phyloP scores from a whole-genome alignment of 2,329 filamentous ascomycete genomes.

The Aspergillus phoenicis region DNA sequence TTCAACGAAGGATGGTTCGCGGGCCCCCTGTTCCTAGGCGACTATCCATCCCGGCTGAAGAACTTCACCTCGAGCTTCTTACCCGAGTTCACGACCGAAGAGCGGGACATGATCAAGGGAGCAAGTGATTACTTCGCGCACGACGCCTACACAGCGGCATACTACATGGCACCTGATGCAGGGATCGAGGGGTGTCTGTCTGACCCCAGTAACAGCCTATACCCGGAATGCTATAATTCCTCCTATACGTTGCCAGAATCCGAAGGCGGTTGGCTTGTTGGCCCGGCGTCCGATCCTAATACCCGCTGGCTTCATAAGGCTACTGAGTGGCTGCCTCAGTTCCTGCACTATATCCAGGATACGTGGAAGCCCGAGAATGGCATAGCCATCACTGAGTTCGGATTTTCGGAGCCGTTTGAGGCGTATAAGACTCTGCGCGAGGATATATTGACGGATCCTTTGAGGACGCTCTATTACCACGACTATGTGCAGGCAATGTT shows the following conservation, averaged over 20 bases:
- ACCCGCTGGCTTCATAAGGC: neutral
- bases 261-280: constrained; percentile 4
- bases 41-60: neutral
- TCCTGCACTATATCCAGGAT: neutral
- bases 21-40: neutral
- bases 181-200: neutral
- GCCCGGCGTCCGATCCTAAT: constrained; percentile 1
- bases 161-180: constrained; percentile 2
- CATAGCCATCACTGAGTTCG: constrained; percentile 2
- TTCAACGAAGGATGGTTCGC: constrained; percentile 8
- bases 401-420: neutral
- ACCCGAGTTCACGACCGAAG: neutral
- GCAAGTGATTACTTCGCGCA: constrained; percentile 3
- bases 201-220: neutral
- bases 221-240: neutral
- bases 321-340: neutral
- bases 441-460: neutral
- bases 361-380: neutral
- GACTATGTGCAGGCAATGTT: constrained; percentile 2
- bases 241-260: neutral
- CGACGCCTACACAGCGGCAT: constrained; percentile 2
- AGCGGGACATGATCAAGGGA: neutral
- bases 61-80: neutral
- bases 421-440: neutral
- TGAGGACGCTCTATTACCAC: neutral